Evolutionary conservation across 1,284 basidiomycete species (phyloP).

Genomic region (Ustilago sp.): DNA sequence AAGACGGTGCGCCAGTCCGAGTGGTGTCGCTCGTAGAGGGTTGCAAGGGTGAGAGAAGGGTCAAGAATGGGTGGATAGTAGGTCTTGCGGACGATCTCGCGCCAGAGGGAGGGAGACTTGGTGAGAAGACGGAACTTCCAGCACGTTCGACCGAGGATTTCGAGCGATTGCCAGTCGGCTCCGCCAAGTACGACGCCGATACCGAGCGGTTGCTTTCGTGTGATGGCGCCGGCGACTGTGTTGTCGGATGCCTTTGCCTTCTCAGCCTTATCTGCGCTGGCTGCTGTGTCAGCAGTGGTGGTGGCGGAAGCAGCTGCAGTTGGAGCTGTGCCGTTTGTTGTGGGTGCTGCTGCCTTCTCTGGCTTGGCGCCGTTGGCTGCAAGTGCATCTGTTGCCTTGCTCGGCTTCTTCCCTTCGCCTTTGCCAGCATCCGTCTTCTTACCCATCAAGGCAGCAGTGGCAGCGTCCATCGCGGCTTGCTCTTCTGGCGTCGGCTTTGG

Average conservation of each 20-base stretch:
- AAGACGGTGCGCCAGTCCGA: constrained; percentile 63
- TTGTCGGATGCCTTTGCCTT: constrained; percentile 20
- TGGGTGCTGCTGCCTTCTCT: neutral
- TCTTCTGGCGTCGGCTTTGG: constrained; percentile 47
- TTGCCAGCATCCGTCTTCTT: constrained; percentile 1
- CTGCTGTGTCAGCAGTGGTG: neutral
- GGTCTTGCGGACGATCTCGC: constrained; percentile 56
- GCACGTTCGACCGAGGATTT: constrained; percentile 58
- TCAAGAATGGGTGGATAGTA: constrained; percentile 59
- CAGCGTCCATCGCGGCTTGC: constrained; percentile 38
- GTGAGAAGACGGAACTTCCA: constrained; percentile 65
- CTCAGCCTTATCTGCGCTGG: constrained; percentile 6
- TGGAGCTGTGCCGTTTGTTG: neutral
- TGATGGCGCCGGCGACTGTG: constrained; percentile 9
- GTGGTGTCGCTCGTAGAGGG: constrained; percentile 41
- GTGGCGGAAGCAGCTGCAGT: neutral
- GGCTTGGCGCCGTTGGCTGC: neutral
- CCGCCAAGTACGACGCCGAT: constrained; percentile 60
- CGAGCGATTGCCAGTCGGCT: constrained; percentile 63
- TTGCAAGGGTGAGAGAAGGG: constrained; percentile 16
- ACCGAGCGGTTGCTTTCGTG: constrained; percentile 35
- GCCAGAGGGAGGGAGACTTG: constrained; percentile 58
- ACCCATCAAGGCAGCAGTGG: constrained; percentile 25
- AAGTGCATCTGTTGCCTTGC: constrained; percentile 5
- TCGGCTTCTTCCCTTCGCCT: constrained; percentile 1